phyloP scores from a whole-genome alignment of 441 rosid genomes.

The Euphorbia celastroides region DNA sequence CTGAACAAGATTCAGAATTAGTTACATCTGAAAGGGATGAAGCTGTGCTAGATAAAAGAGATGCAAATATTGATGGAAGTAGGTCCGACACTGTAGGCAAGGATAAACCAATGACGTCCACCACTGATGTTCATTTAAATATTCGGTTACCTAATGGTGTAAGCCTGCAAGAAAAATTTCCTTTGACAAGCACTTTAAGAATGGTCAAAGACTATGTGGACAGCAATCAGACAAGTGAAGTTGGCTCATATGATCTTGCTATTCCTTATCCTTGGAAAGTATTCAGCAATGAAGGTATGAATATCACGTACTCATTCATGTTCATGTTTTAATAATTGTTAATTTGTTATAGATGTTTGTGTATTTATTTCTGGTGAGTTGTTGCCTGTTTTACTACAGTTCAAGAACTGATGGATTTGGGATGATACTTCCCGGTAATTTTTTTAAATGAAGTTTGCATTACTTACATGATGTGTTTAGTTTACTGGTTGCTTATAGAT shows the following conservation, averaged over 20 bases:
- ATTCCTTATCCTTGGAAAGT: slow-evolving; percentile 75
- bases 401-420: too few species aligned
- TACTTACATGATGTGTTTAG: too few species aligned
- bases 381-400: too few species aligned
- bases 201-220: slow-evolving; percentile 68
- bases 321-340: background rate
- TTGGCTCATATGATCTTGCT: slow-evolving; percentile 65
- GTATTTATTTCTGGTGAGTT: background rate
- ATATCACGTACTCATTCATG: slow-evolving; percentile 2
- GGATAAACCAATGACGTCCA: slow-evolving; percentile 19
- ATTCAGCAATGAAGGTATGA: slow-evolving; percentile 68
- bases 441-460: too few species aligned
- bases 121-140: slow-evolving; percentile 57
- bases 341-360: background rate
- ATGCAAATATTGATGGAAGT: slow-evolving; percentile 19
- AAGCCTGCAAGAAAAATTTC: slow-evolving; percentile 67
- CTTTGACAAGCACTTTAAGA: slow-evolving; percentile 47
- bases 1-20: slow-evolving; percentile 15
- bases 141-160: slow-evolving; percentile 64
- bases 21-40: slow-evolving; percentile 16
- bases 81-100: slow-evolving; percentile 16
- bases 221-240: slow-evolving; percentile 39
- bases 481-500: too few species aligned
- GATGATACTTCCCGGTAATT: too few species aligned
- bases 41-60: slow-evolving; percentile 20